Conservation (phyloP, 169 alveolate genomes). For the Cryptosporidium meleagridis region DNA sequence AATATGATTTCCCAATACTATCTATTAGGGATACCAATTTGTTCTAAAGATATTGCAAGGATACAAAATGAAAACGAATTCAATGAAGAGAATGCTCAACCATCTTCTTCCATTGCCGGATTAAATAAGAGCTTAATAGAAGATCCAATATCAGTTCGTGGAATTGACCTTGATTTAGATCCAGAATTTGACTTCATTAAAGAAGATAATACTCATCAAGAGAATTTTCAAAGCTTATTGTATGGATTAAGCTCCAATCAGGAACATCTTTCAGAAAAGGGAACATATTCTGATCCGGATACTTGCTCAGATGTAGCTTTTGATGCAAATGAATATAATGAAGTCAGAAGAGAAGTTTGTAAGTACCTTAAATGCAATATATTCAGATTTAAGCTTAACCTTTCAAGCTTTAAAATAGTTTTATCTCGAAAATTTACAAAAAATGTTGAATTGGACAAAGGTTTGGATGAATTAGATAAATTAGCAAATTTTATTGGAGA, state of each 20-base stretch:
- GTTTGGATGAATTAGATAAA: not conserved
- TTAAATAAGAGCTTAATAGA: not conserved
- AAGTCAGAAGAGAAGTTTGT: constrained; percentile 29
- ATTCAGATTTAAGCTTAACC: not conserved
- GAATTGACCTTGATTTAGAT: not conserved
- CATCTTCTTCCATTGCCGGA: not conserved
- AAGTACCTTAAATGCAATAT: constrained; percentile 26
- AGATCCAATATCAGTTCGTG: not conserved
- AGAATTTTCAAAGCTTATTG: not conserved
- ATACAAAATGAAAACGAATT: constrained; percentile 11
- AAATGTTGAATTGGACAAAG: not conserved
- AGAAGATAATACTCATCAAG: not conserved
- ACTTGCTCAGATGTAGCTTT: not conserved
- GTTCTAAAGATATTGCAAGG: constrained; percentile 41
- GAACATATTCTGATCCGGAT: not conserved
- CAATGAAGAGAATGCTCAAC: not conserved
- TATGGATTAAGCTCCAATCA: not conserved
- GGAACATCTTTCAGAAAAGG: not conserved
- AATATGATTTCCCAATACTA: constrained; percentile 37
- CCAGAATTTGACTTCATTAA: not conserved
- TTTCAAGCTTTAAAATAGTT: constrained; percentile 2
- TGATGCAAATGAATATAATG: not conserved
- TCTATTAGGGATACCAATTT: constrained; percentile 35
- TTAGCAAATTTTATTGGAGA: constrained; percentile 21
- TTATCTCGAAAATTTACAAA: not conserved